phyloP scores from a whole-genome alignment of 192 early-diverging fungal genomes.

The Umbelopsis sp. region DNA sequence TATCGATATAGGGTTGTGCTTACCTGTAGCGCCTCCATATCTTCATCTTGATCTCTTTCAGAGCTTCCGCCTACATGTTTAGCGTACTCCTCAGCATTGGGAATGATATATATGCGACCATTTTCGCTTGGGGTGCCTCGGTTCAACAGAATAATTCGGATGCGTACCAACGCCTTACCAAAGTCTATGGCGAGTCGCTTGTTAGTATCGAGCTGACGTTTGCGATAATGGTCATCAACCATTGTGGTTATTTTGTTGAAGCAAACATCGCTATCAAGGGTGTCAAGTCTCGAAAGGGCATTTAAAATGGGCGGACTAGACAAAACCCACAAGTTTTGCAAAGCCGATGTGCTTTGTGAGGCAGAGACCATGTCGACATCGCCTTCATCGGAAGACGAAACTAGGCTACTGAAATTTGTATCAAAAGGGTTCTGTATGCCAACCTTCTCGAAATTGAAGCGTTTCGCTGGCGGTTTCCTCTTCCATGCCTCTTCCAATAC shows the following conservation, averaged over 20 bases:
- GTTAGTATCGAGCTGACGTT: conserved; percentile 1
- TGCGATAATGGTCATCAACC: background rate
- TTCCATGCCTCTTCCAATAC: conserved; percentile 55
- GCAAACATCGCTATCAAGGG: background rate
- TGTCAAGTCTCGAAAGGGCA: background rate
- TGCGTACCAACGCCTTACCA: background rate
- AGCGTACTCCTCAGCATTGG: conserved; percentile 9
- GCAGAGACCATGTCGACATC: conserved; percentile 5
- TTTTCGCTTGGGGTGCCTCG: background rate
- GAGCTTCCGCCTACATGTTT: conserved; percentile 18
- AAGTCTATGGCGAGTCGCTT: background rate
- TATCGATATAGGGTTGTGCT: background rate
- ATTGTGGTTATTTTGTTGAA: background rate
- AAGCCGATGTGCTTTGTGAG: background rate
- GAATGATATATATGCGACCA: conserved; percentile 18
- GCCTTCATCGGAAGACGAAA: conserved; percentile 29
- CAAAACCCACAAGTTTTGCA: background rate
- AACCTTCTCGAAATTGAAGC: conserved; percentile 78
- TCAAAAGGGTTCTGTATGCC: conserved; percentile 72
- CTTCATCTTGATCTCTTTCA: conserved; percentile 36
- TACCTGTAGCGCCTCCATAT: background rate
- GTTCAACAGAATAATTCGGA: conserved; percentile 13
- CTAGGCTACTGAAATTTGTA: conserved; percentile 59
- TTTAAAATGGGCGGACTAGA: background rate
- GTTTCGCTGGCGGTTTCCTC: conserved; percentile 77